Percentiles rank a stretch among this genome's conserved stretches.
phyloP scores from a whole-genome alignment of 257 asterid species.

The Linaria vulgaris region DNA sequence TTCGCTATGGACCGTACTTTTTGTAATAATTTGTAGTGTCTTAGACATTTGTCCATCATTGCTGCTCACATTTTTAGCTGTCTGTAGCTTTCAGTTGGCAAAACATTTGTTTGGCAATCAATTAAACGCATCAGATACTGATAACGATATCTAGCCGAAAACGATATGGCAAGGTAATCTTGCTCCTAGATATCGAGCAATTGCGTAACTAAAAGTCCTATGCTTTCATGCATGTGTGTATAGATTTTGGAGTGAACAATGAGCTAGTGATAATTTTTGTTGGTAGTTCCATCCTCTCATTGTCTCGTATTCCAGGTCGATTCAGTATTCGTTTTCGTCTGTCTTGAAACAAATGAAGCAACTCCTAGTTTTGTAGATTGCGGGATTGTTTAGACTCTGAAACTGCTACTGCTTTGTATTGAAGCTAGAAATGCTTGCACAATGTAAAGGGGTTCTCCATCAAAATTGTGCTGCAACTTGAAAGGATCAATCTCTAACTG shows the following conservation, averaged over 20 bases:
- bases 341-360: too few relatives aligned
- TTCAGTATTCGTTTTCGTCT: neutral
- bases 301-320: neutral
- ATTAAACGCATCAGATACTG: too few relatives aligned
- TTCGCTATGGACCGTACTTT: too few relatives aligned
- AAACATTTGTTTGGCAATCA: too few relatives aligned
- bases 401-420: slow-evolving; percentile 20
- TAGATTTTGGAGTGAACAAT: neutral
- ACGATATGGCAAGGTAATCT: too few relatives aligned
- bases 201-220: neutral
- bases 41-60: too few relatives aligned
- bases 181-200: too few relatives aligned
- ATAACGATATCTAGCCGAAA: too few relatives aligned
- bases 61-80: too few relatives aligned
- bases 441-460: slow-evolving; percentile 33
- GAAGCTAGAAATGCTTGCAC: slow-evolving; percentile 29
- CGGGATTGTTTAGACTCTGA: slow-evolving; percentile 17
- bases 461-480: slow-evolving; percentile 32
- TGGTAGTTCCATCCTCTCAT: neutral
- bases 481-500: slow-evolving; percentile 25
- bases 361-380: slow-evolving; percentile 4
- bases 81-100: too few relatives aligned
- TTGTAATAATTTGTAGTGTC: too few relatives aligned
- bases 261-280: neutral
- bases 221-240: neutral